Base-by-base conservation (phyloP, 495 filamentous ascomycete genomes). In the Tuber calosporum region DNA sequence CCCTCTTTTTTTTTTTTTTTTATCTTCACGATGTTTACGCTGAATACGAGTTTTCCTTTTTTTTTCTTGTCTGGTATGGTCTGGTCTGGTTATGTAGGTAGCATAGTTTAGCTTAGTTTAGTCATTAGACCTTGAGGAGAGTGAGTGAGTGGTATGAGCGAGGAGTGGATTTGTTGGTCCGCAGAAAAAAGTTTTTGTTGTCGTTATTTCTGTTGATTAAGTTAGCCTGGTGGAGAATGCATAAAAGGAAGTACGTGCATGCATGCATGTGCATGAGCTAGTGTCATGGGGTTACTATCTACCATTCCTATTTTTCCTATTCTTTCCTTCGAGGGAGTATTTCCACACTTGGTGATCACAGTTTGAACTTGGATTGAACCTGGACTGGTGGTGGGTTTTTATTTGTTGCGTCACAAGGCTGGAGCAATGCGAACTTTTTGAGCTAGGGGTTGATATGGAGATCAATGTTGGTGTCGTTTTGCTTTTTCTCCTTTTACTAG, bases 351-450 rank as follows among this genome's bases (percentile, higher is more conserved):
- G 48, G n/a, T 26, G 48, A 58, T 58, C 30, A 3, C n/a, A n/a
- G 48, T 58, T 26, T n/a, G 48, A 58, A 30, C 48, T 9, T 13
- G 48, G 22, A 30, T 58, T 58, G 48, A 58, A 13, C 30, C 48
- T 58, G n/a, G 8, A 2, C 48, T 4, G 8, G n/a, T 30, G n/a
- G 48, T 58, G 48, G 0, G 48, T 13, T 26, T 58, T 58, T 22
- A 58, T 58, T 58, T 58, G 48, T n/a, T n/a, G 7, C 48, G 48
- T 58, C 48, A 58, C 48, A 58, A 58, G 48, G 48, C 48, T 58
- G 48, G 48, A 13, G 22, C 4, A 58, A 58, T 58, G 39, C 39
- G 39, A 40, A 40, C 39, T 11, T 40, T 11, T 40, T 9, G 39
- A 40, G 8, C 39, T 9, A 1, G 39, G 39, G 39, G 39, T 40